These are phyloP conservation scores for Aureobasidium mangrovei DNA, from an alignment of 2,329 filamentous ascomycete genomes.

Conservation along the genomic window DNA sequence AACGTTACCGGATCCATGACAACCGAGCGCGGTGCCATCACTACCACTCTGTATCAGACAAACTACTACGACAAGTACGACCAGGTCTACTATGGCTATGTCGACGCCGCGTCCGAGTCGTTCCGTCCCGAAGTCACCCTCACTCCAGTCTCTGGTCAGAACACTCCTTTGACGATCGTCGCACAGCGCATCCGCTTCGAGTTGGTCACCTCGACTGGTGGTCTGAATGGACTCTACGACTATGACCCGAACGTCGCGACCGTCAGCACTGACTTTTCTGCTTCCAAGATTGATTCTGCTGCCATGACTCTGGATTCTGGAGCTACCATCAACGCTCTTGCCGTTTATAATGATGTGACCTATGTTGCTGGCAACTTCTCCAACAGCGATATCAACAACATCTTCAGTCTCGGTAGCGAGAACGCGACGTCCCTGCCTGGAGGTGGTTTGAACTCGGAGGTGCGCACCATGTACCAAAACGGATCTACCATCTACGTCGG, in stretches of 20 bases:
- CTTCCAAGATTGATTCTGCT: conserved; percentile 67
- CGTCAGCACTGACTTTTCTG: conserved; percentile 55
- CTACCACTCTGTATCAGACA: conserved; percentile 69
- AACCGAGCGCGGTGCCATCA: conserved; percentile 41
- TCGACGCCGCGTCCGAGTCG: conserved; percentile 62
- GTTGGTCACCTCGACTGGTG: conserved; percentile 63
- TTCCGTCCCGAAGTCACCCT: conserved; percentile 79
- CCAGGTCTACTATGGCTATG: conserved; percentile 74
- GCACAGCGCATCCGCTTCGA: conserved; percentile 79
- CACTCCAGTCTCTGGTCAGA: conserved; percentile 57
- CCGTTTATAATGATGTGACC: conserved; percentile 52
- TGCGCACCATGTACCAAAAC: conserved; percentile 62
- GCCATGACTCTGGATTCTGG: conserved; percentile 58
- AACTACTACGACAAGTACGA: conserved; percentile 98
- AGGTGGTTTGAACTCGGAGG: conserved; percentile 70
- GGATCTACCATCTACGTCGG: conserved; percentile 66
- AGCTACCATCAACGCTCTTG: conserved; percentile 64
- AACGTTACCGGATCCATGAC: conserved; percentile 67
- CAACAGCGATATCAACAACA: conserved; percentile 58
- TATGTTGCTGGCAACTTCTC: conserved; percentile 84
- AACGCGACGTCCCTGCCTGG: conserved; percentile 54
- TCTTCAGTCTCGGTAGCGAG: conserved; percentile 63
- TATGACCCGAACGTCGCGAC: conserved; percentile 60
- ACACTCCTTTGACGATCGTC: conserved; percentile 65
- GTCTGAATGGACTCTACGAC: conserved; percentile 84